A percentile compares a stretch with the other conserved stretches of the same genome.
phyloP scores from a whole-genome alignment of 192 early-diverging fungal species.

The Coemansia guatemalensis region DNA sequence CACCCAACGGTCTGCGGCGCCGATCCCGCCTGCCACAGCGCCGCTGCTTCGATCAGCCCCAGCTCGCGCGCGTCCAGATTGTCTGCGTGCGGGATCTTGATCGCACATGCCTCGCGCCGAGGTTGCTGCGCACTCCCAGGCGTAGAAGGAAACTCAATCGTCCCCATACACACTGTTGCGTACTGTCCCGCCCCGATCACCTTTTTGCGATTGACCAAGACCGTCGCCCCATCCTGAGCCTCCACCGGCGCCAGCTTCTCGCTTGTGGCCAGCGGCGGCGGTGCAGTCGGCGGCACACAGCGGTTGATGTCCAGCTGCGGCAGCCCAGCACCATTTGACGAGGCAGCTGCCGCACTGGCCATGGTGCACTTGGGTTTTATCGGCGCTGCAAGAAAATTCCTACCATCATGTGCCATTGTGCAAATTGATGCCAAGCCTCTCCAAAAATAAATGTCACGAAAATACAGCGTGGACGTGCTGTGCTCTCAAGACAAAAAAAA shows the following conservation, averaged over 20 bases:
- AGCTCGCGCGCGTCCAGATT: conserved; percentile 52
- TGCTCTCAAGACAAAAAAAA: not conserved
- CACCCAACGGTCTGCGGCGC: conserved; percentile 33
- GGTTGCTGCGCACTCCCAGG: not conserved
- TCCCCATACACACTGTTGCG: conserved; percentile 45
- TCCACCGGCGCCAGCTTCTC: conserved; percentile 24
- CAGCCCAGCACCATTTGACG: conserved; percentile 15
- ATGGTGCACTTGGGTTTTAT: conserved; percentile 18
- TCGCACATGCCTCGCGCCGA: conserved; percentile 16
- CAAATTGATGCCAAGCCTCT: not conserved
- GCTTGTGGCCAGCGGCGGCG: conserved; percentile 19
- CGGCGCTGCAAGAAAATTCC: conserved; percentile 26
- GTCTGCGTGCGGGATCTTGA: conserved; percentile 46
- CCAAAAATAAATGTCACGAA: conserved; percentile 5
- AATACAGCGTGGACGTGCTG: not conserved
- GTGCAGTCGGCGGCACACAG: conserved; percentile 37
- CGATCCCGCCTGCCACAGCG: conserved; percentile 37
- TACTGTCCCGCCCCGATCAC: conserved; percentile 49
- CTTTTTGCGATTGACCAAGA: conserved; percentile 28
- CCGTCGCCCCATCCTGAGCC: conserved; percentile 5
- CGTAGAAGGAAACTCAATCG: conserved; percentile 2
- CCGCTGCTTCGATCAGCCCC: conserved; percentile 48
- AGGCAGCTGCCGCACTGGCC: conserved; percentile 4
- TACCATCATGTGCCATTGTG: conserved; percentile 30
- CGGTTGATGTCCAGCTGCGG: conserved; percentile 40